Conservation (phyloP, 495 filamentous ascomycete genomes). For the Podospora pseudoanserina region DNA sequence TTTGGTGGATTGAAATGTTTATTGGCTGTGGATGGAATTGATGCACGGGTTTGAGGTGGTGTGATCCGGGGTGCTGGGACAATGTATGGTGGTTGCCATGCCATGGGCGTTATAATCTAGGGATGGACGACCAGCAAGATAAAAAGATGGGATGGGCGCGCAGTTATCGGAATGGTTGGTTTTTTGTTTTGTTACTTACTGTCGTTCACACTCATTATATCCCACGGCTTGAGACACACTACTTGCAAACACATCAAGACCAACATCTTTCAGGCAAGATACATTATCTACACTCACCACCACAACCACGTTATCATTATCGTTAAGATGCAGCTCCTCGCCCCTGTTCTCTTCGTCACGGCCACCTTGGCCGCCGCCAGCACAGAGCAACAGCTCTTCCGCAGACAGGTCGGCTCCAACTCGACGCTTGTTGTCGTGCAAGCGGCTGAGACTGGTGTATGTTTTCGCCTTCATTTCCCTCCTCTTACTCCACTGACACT, state of each 20-base stretch:
- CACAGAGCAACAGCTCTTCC: background rate
- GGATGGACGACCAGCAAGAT: background rate
- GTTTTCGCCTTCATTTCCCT: background rate
- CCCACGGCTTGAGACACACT: background rate
- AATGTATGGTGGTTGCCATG: background rate
- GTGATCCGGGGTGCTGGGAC: background rate
- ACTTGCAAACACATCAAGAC: no score
- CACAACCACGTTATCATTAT: background rate
- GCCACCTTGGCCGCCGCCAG: background rate
- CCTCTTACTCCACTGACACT: background rate
- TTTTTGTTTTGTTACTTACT: background rate
- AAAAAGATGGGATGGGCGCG: background rate
- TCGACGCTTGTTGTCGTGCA: background rate
- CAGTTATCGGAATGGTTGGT: background rate
- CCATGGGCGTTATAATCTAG: background rate
- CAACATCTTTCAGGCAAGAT: no score
- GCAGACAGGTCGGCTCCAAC: background rate
- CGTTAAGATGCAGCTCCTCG: background rate
- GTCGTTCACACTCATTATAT: background rate
- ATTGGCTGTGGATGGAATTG: background rate
- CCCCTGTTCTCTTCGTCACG: background rate
- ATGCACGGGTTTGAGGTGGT: background rate
- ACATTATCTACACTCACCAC: background rate
- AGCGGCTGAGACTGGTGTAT: background rate
- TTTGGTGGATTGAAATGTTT: background rate